Percentiles rank a stretch among this genome's conserved stretches.
Evolutionary conservation across 371 early-diverging fungal species (phyloP).

Genomic region (Mucor lusitanicus): DNA sequence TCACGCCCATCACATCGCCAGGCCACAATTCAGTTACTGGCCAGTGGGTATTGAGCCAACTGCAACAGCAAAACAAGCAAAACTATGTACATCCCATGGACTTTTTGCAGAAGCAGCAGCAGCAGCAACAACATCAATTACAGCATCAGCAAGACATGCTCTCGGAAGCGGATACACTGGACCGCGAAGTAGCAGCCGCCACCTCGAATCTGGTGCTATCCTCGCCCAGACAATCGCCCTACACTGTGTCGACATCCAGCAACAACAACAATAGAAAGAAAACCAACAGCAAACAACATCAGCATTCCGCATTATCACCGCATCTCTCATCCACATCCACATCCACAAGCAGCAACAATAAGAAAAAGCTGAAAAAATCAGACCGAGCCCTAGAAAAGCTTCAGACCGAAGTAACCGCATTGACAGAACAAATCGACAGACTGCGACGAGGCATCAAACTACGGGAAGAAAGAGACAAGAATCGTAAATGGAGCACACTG

Average conservation of each 20-base stretch:
- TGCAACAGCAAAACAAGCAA: slow-evolving; percentile 14
- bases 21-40: slow-evolving; percentile 16
- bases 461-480: slow-evolving; percentile 27
- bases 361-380: slow-evolving; percentile 1
- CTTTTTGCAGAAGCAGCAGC: slow-evolving; percentile 11
- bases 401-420: slow-evolving; percentile 52
- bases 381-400: slow-evolving; percentile 43
- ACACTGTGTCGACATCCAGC: slow-evolving; percentile 4
- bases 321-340: not conserved
- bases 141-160: slow-evolving; percentile 14
- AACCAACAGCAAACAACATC: not conserved
- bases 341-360: not conserved
- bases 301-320: not conserved
- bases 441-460: slow-evolving; percentile 25
- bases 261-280: not conserved
- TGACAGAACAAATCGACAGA: slow-evolving; percentile 51
- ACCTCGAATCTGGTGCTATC: slow-evolving; percentile 23
- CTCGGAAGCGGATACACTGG: slow-evolving; percentile 44
- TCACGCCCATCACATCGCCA: slow-evolving; percentile 29
- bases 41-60: slow-evolving; percentile 18
- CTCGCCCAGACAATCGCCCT: slow-evolving; percentile 31
- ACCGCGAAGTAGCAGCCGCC: slow-evolving; percentile 46
- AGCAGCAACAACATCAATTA: not conserved
- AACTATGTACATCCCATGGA: slow-evolving; percentile 29
- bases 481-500: slow-evolving; percentile 24